A percentile compares a stretch with the other conserved stretches of the same genome.
These are phyloP conservation scores for Colletotrichum chlorophyti DNA, from an alignment of 2,329 filamentous ascomycete species.

Conservation along the genomic window DNA sequence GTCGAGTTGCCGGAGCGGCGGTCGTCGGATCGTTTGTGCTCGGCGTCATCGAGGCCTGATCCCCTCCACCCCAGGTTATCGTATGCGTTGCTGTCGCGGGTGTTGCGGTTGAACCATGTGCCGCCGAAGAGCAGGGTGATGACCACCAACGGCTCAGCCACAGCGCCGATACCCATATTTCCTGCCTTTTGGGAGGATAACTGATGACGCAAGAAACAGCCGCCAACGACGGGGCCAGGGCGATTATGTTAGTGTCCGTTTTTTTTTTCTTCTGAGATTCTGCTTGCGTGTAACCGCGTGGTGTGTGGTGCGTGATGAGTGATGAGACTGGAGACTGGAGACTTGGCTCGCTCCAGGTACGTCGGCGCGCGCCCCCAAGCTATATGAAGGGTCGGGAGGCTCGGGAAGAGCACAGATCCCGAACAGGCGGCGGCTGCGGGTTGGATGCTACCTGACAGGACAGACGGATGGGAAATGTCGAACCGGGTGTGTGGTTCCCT, in stretches of 20 bases:
- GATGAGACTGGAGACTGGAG: constrained; percentile 12
- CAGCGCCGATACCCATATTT: constrained; percentile 47
- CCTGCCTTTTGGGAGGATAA: not conserved
- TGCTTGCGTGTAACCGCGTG: no score
- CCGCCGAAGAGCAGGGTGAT: constrained; percentile 51
- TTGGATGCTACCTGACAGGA: constrained; percentile 17
- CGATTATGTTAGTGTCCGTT: no score
- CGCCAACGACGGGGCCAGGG: not conserved
- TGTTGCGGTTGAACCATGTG: constrained; percentile 51
- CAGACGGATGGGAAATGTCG: constrained; percentile 4
- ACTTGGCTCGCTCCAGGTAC: constrained; percentile 14
- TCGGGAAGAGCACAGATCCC: constrained; percentile 17
- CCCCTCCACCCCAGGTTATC: constrained; percentile 28
- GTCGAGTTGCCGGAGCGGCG: constrained; percentile 26
- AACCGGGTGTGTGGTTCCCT: not conserved
- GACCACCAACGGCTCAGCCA: constrained; percentile 50
- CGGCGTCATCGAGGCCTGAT: constrained; percentile 10
- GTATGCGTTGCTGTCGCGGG: constrained; percentile 38
- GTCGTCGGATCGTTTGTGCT: constrained; percentile 45
- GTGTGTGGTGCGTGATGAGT: not conserved
- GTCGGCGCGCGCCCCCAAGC: constrained; percentile 14
- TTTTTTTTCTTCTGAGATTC: no score
- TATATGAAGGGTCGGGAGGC: constrained; percentile 24
- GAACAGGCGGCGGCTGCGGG: constrained; percentile 8
- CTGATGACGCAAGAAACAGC: constrained; percentile 10